Evolutionary conservation across 192 early-diverging fungal genomes (phyloP).

Genomic region (Dispira parvispora): DNA sequence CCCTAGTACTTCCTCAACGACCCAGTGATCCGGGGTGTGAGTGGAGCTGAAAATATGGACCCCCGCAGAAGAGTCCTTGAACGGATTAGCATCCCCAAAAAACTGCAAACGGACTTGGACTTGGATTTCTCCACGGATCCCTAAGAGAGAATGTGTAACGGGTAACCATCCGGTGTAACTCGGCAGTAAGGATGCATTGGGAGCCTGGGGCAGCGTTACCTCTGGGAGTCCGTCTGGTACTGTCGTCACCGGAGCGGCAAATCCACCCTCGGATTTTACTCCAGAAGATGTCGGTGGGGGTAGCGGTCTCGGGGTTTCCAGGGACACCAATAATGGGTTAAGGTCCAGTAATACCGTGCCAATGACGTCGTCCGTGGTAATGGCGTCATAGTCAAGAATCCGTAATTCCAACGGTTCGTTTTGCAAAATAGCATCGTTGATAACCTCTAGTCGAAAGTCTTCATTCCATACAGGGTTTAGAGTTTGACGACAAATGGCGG

Average conservation of each 20-base stretch:
- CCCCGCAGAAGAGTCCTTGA: slow-evolving; percentile 52
- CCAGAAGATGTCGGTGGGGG: too few species aligned
- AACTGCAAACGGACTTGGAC: slow-evolving; percentile 55
- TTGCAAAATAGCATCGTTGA: slow-evolving; percentile 58
- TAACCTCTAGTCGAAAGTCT: slow-evolving; percentile 62
- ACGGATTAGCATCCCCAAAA: slow-evolving; percentile 69
- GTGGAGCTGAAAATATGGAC: slow-evolving; percentile 48
- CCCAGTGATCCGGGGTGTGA: slow-evolving; percentile 26
- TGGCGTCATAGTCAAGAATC: slow-evolving; percentile 60
- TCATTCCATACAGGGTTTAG: slow-evolving; percentile 74
- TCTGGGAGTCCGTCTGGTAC: too few species aligned
- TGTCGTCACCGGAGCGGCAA: too few species aligned
- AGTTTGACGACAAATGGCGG: slow-evolving; percentile 46
- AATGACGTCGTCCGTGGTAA: slow-evolving; percentile 55
- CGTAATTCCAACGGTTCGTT: slow-evolving; percentile 67
- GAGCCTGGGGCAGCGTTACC: too few species aligned
- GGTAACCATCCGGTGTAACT: slow-evolving; percentile 56
- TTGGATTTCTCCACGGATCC: slow-evolving; percentile 56
- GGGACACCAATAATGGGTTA: slow-evolving; percentile 47
- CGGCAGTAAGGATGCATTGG: background rate
- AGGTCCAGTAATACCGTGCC: slow-evolving; percentile 63
- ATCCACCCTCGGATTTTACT: too few species aligned
- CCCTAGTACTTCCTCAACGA: slow-evolving; percentile 31
- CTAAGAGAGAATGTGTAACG: slow-evolving; percentile 55
- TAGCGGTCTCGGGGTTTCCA: background rate